Conservation (phyloP, 129 eudicot genomes). For the Escallonia rubra region DNA sequence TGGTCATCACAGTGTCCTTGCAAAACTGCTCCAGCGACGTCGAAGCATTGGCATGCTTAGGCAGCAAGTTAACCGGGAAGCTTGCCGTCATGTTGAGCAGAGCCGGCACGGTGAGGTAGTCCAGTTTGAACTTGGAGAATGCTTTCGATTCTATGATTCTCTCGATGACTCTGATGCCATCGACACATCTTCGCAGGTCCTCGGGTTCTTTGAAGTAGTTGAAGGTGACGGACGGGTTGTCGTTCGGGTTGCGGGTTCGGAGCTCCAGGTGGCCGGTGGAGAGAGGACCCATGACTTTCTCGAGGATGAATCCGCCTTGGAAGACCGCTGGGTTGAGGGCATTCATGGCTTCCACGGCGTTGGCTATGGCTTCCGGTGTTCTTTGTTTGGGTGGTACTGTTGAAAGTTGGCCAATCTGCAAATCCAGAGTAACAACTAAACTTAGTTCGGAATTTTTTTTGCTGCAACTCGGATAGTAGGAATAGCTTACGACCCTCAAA, state of each 20-base stretch:
- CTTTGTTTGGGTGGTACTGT: conserved; percentile 90
- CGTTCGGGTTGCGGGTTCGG: conserved; percentile 37
- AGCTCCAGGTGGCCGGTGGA: conserved; percentile 79
- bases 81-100: conserved; percentile 77
- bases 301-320: conserved; percentile 78
- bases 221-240: conserved; percentile 75
- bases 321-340: conserved; percentile 52
- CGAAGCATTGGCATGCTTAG: conserved; percentile 65
- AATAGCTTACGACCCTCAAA: no score
- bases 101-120: conserved; percentile 23
- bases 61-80: conserved; percentile 64
- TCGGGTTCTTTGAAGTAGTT: conserved; percentile 75
- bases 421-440: no score
- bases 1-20: conserved; percentile 84
- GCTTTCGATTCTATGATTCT: conserved; percentile 59
- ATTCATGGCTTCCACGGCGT: conserved; percentile 55
- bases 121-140: conserved; percentile 45
- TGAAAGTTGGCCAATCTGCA: conserved; percentile 88
- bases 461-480: no score
- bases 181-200: conserved; percentile 80
- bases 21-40: conserved; percentile 75
- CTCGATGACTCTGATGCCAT: conserved; percentile 62
- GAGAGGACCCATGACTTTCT: conserved; percentile 72
- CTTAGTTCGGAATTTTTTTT: no score
- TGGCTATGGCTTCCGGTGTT: conserved; percentile 69